phyloP scores from a whole-genome alignment of 306 rosid genomes.

The Cotoneaster glaucophyllus region DNA sequence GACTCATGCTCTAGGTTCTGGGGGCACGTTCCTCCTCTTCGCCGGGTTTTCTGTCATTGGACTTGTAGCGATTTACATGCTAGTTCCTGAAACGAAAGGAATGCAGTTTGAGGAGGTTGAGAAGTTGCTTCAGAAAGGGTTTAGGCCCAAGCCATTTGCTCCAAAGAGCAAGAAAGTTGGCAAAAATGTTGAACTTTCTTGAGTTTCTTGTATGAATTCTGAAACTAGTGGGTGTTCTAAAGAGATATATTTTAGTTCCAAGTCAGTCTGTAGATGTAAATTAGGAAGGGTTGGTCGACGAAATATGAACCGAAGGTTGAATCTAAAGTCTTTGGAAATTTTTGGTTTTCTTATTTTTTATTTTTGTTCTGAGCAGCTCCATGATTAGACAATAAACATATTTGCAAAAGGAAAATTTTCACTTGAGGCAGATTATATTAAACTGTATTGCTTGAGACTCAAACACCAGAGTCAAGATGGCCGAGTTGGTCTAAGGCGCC shows the following conservation, averaged over 20 bases:
- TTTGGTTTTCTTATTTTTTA: not conserved
- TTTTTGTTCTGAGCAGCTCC: too few relatives aligned
- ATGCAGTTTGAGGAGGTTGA: constrained; percentile 59
- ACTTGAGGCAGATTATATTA: not conserved
- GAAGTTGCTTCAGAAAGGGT: constrained; percentile 50
- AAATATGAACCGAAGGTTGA: too few relatives aligned
- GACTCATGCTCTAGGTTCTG: constrained; percentile 43
- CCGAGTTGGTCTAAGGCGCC: constrained; percentile 26
- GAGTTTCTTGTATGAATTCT: not conserved
- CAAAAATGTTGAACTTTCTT: not conserved
- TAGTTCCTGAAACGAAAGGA: constrained; percentile 68
- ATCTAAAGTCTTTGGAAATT: not conserved
- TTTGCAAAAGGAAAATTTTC: not conserved
- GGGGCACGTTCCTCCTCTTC: constrained; percentile 70
- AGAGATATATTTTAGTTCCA: not conserved
- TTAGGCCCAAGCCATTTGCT: constrained; percentile 14
- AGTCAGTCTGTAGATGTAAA: not conserved
- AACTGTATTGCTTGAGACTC: accelerated
- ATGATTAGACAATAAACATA: too few relatives aligned
- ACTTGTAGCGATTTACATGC: constrained; percentile 35
- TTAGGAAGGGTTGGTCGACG: too few relatives aligned
- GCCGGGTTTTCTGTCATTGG: constrained; percentile 55
- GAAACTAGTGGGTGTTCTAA: not conserved
- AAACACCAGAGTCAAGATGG: not conserved
- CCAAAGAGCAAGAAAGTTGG: not conserved